Conservation (phyloP, 2,329 filamentous ascomycete species). For the Ceratocystis cacaofunesta region DNA sequence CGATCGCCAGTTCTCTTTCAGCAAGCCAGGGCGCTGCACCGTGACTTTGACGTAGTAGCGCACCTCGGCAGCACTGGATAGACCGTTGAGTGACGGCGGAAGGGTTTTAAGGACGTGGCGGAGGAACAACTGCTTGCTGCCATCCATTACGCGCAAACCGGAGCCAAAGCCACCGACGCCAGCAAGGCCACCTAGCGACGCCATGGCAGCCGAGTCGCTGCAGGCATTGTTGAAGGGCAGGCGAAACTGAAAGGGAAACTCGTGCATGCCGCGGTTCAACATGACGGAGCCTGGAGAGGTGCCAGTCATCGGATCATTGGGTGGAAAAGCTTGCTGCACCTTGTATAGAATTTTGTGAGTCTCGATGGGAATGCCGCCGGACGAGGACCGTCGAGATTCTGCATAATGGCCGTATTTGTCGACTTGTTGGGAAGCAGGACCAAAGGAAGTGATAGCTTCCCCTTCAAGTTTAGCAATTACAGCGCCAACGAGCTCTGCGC, state of each 20-base stretch:
- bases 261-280: conserved; percentile 53
- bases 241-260: conserved; percentile 68
- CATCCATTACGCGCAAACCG: conserved; percentile 46
- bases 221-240: conserved; percentile 64
- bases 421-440: conserved; percentile 28
- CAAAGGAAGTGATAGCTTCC: conserved; percentile 54
- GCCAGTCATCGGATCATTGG: conserved; percentile 30
- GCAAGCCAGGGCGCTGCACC: conserved; percentile 70
- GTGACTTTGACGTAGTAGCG: conserved; percentile 94
- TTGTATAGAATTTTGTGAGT: conserved; percentile 64
- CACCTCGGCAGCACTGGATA: conserved; percentile 76
- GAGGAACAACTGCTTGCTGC: conserved; percentile 46
- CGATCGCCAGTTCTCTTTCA: conserved; percentile 75
- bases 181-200: conserved; percentile 37
- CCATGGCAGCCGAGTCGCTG: conserved; percentile 37
- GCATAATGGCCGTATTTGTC: conserved; percentile 19
- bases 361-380: conserved; percentile 32
- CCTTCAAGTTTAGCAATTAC: conserved; percentile 75
- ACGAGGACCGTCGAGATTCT: conserved; percentile 21
- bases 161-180: conserved; percentile 38
- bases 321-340: conserved; percentile 57
- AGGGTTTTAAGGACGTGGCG: conserved; percentile 71
- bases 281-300: conserved; percentile 37
- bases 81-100: conserved; percentile 77
- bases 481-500: conserved; percentile 54